Evolutionary conservation across 2,329 filamentous ascomycete species (phyloP).

Genomic region (Pseudogymnoascus sp.): DNA sequence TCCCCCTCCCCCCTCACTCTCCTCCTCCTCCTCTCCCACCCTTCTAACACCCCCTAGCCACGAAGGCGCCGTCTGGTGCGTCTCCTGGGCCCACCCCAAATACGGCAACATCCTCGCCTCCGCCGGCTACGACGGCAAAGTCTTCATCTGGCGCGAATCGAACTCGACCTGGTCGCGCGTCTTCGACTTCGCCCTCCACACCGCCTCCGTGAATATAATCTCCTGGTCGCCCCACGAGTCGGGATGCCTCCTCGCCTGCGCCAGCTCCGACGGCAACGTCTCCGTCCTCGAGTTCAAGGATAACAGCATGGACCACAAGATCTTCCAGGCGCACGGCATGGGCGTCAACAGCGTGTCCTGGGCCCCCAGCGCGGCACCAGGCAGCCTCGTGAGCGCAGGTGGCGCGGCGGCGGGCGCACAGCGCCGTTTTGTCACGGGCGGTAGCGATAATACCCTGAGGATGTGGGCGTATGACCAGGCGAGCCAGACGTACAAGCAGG

Average conservation of each 20-base stretch:
- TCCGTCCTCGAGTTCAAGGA: constrained; percentile 95
- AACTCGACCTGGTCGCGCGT: constrained; percentile 66
- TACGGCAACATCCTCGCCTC: constrained; percentile 97
- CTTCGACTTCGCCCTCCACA: constrained; percentile 89
- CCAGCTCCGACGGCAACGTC: constrained; percentile 87
- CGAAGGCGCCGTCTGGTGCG: constrained; percentile 95
- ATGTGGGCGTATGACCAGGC: constrained; percentile 75
- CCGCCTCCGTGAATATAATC: constrained; percentile 92
- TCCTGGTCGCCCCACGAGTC: constrained; percentile 96
- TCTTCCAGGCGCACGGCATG: constrained; percentile 85
- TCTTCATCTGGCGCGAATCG: constrained; percentile 96
- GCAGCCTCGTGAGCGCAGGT: constrained; percentile 70
- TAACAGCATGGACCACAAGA: constrained; percentile 81
- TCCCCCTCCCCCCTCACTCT: not conserved
- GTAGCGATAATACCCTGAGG: constrained; percentile 87
- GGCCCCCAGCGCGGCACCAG: constrained; percentile 79
- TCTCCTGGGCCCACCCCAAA: constrained; percentile 96
- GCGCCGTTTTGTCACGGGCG: constrained; percentile 86
- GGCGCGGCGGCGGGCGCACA: constrained; percentile 53
- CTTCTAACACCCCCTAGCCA: constrained; percentile 49
- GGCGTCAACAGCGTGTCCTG: constrained; percentile 95
- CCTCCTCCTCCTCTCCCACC: not conserved
- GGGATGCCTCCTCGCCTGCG: constrained; percentile 89
- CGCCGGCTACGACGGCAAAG: constrained; percentile 93
- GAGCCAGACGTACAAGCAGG: constrained; percentile 53